These are phyloP conservation scores for Delphinella strobiligena DNA, from an alignment of 2,329 filamentous ascomycete genomes.

Conservation along the genomic window DNA sequence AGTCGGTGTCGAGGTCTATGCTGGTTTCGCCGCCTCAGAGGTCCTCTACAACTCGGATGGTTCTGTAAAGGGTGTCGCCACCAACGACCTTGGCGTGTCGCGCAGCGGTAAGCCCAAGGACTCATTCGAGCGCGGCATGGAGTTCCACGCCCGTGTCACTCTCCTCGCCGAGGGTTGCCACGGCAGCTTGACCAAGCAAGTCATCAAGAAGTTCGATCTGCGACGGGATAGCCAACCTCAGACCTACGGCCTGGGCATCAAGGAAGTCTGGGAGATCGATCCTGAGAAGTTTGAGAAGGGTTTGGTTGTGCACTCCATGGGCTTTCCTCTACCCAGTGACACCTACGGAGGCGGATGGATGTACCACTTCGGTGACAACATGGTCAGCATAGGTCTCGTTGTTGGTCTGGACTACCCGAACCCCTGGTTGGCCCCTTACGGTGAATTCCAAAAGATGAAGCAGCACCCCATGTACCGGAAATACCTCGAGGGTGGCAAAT, in stretches of 20 bases:
- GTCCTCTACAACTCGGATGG: conserved; percentile 79
- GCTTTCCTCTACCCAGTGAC: conserved; percentile 76
- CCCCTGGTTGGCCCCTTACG: conserved; percentile 90
- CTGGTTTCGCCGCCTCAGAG: conserved; percentile 89
- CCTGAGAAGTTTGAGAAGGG: conserved; percentile 87
- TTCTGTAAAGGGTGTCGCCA: conserved; percentile 85
- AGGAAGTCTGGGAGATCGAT: conserved; percentile 94
- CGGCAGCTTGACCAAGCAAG: conserved; percentile 87
- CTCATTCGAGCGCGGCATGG: conserved; percentile 91
- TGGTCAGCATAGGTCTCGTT: conserved; percentile 84
- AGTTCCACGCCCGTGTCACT: conserved; percentile 87
- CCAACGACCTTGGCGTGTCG: conserved; percentile 81
- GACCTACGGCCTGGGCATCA: conserved; percentile 87
- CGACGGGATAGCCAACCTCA: conserved; percentile 82
- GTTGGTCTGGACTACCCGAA: conserved; percentile 92
- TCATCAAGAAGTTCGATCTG: conserved; percentile 87
- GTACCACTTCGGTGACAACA: conserved; percentile 98
- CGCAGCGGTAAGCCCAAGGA: conserved; percentile 78
- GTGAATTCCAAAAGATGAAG: conserved; percentile 97
- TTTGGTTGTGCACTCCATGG: conserved; percentile 78
- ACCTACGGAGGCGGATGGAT: conserved; percentile 98
- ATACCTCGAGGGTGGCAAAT: conserved; percentile 90
- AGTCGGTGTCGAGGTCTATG: conserved; percentile 87
- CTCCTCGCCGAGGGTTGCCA: conserved; percentile 93
- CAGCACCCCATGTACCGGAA: conserved; percentile 82